Percentiles rank a stretch among this genome's conserved stretches.
Evolutionary conservation across 176 grass and related monocot genomes (phyloP).

Genomic region (Triticum urartu): DNA sequence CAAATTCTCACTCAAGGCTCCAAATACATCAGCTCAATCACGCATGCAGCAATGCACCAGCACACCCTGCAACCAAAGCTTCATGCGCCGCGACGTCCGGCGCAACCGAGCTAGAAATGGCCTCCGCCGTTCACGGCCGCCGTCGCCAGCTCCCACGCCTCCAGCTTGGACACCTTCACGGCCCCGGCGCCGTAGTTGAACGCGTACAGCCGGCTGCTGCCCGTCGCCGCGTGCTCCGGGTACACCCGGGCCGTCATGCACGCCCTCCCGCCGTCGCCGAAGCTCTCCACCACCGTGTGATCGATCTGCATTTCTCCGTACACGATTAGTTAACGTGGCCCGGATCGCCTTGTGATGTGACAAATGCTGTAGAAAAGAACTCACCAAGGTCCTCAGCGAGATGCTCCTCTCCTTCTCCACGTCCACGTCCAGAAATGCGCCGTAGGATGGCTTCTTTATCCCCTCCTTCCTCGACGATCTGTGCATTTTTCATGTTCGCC

Average conservation of each 20-base stretch:
- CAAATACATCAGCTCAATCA: background rate
- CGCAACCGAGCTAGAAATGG: no score
- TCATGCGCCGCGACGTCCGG: no score
- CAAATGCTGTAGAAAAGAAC: background rate
- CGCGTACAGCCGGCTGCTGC: constrained; percentile 39
- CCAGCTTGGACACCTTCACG: constrained; percentile 47
- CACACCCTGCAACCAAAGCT: no score
- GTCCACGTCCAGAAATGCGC: constrained; percentile 66
- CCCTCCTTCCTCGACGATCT: constrained; percentile 48
- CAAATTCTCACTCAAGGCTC: background rate
- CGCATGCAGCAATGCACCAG: no score
- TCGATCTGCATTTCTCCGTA: constrained; percentile 46
- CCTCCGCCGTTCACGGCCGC: constrained; percentile 32
- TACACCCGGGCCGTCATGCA: constrained; percentile 77
- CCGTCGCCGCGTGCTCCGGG: constrained; percentile 35
- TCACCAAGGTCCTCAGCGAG: constrained; percentile 76
- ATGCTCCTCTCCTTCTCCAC: constrained; percentile 44
- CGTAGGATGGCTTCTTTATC: constrained; percentile 50
- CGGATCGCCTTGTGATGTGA: no score
- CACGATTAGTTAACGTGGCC: no score
- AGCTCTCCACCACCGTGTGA: constrained; percentile 78
- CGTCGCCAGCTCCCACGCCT: constrained; percentile 60
- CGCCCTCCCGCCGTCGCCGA: constrained; percentile 44
- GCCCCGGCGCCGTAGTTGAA: constrained; percentile 56
- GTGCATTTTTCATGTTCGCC: background rate